These are phyloP conservation scores for Suillus lakei DNA, from an alignment of 768 basidiomycete species.

Conservation along the genomic window DNA sequence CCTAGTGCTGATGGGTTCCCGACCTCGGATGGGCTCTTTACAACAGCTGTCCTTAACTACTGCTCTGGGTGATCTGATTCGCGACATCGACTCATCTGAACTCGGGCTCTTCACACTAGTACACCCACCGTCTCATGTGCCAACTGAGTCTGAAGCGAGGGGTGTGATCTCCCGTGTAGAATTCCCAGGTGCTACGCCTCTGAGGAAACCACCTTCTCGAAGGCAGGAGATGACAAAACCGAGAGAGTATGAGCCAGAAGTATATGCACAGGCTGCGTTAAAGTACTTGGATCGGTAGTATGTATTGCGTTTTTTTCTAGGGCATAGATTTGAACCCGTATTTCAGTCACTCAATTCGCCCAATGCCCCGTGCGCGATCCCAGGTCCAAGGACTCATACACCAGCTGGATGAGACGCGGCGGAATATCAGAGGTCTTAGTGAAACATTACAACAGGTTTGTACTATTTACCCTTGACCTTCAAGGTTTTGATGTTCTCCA, in stretches of 20 bases:
- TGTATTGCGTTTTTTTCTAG: conserved; percentile 33
- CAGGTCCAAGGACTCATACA: conserved; percentile 43
- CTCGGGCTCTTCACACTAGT: conserved; percentile 76
- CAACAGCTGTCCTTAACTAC: conserved; percentile 66
- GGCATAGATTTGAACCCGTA: conserved; percentile 22
- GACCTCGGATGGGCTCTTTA: conserved; percentile 47
- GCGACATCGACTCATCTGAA: conserved; percentile 79
- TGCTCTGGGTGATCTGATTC: conserved; percentile 74
- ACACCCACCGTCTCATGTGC: conserved; percentile 26
- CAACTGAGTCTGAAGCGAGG: conserved; percentile 39
- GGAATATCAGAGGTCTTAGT: conserved; percentile 40
- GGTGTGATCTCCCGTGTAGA: conserved; percentile 63
- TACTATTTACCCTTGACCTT: too few species aligned
- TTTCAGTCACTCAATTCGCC: conserved; percentile 48
- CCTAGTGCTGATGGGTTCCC: conserved; percentile 25
- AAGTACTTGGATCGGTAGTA: conserved; percentile 82
- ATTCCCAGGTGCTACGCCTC: conserved; percentile 74
- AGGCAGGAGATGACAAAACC: conserved; percentile 40
- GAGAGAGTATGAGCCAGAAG: conserved; percentile 67
- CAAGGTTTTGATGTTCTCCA: conserved; percentile 4
- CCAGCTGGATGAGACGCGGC: conserved; percentile 41
- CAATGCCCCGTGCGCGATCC: conserved; percentile 54
- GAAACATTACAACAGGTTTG: conserved; percentile 44
- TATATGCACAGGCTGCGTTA: conserved; percentile 75
- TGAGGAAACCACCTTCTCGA: conserved; percentile 50